Evolutionary conservation across 805 yeast genomes (phyloP).

Genomic region (Kluyveromyces dobzhanskii): DNA sequence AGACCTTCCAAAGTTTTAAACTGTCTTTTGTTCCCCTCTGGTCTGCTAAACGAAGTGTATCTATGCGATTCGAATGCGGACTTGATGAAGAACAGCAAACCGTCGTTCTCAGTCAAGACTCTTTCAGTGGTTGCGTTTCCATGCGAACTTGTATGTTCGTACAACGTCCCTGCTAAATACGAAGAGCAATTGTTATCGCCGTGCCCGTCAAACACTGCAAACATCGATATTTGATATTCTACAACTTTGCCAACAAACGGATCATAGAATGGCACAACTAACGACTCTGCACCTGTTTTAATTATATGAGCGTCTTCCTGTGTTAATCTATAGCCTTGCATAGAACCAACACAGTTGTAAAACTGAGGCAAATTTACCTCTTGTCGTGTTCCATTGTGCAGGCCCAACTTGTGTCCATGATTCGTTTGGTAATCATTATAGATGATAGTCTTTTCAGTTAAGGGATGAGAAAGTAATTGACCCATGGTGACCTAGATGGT

Average conservation of each 20-base stretch:
- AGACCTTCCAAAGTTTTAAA: conserved; percentile 30
- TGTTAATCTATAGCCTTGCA: conserved; percentile 68
- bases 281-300: conserved; percentile 35
- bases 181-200: conserved; percentile 62
- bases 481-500: too few relatives aligned
- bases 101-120: conserved; percentile 18
- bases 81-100: conserved; percentile 2
- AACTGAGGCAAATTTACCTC: conserved; percentile 27
- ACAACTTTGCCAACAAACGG: conserved; percentile 24
- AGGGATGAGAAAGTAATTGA: conserved; percentile 64
- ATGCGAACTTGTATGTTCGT: not conserved
- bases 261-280: conserved; percentile 27
- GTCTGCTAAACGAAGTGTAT: conserved; percentile 1
- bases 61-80: conserved; percentile 4
- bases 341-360: conserved; percentile 57
- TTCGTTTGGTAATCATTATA: conserved; percentile 22
- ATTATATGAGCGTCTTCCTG: conserved; percentile 73
- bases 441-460: conserved; percentile 56
- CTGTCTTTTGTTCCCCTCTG: conserved; percentile 9
- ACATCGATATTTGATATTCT: conserved; percentile 33
- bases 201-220: conserved; percentile 78
- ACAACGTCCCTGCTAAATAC: conserved; percentile 33
- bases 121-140: conserved; percentile 10
- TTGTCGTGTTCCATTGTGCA: not conserved
- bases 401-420: not conserved